Base-by-base conservation (phyloP, 257 asterid genomes). In the Ajuga chamaepitys region DNA sequence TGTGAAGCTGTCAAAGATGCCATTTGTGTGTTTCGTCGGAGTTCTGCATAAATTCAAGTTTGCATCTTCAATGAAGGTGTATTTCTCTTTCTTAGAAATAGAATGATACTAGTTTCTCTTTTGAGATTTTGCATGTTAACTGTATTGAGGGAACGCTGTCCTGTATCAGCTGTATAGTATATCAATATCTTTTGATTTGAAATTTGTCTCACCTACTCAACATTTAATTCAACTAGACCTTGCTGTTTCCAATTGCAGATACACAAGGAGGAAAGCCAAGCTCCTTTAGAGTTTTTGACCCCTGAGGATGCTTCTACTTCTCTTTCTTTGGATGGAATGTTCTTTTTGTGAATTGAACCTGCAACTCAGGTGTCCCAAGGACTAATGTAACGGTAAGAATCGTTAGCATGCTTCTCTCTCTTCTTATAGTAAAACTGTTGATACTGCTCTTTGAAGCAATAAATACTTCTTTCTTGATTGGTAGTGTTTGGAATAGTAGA, bases 291-390 rank as follows among this genome's bases (percentile, higher is more conserved):
- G 72, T 94, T 94, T 80, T 77, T 94, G 74, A 94, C 99, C 46
- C 99, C 95, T 14, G 95, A 94, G 83, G 95, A 86, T 85, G 97
- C 97, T 74, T 86, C 97, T 61, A 87, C 90, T 25, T 97, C 96
- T 71, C 86, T 94, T 68, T 81, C 87, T 68, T 78, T 88, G 63
- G 88, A 88, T 75, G 97, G 95, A 13, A 80, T 82, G 75, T 66
- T 84, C 62, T 83, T n/a, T 87, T 78, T 72, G 65, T 59, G 96
- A 97, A 46, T 80, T 83, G 61, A 78, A 67, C 56, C 82, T 90
- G 66, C 89, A 82, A 66, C 77, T 94, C 81, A 89, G 96, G 70
- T 95, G 99, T 58, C 99, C 99, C 61, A 88, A 83, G 78, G 99
- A 90, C 80, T 75, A 79, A 78, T 75, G 83, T 82, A 68, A 74